Conservation (phyloP, 2,329 filamentous ascomycete genomes). For the Neofusicoccum cordaticola region DNA sequence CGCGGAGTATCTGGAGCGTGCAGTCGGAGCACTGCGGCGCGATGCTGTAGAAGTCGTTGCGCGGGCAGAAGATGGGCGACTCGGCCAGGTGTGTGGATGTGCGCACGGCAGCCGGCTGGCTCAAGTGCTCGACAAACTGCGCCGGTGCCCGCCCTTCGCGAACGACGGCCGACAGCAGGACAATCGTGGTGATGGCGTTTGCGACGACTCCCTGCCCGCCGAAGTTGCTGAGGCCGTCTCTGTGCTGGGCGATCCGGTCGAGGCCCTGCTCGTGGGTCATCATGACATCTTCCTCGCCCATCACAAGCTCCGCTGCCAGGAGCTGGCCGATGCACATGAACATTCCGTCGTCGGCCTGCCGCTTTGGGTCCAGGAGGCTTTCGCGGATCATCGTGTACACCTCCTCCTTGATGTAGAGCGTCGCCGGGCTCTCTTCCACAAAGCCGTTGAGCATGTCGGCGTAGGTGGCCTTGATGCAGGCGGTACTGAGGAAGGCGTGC, state of each 20-base stretch:
- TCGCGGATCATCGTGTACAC: constrained; percentile 6
- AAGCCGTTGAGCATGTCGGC: constrained; percentile 9
- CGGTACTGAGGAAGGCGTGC: constrained; percentile 15
- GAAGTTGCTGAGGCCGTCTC: neutral
- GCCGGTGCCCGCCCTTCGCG: constrained; percentile 5
- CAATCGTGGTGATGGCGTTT: neutral
- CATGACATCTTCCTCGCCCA: constrained; percentile 14
- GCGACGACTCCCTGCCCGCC: constrained; percentile 6
- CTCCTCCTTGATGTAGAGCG: constrained; percentile 16
- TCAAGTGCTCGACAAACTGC: neutral
- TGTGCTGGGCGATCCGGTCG: constrained; percentile 2
- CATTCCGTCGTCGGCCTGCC: constrained; percentile 2
- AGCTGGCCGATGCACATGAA: constrained; percentile 14
- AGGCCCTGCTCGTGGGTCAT: constrained; percentile 14
- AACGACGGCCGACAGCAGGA: neutral
- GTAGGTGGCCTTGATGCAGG: constrained; percentile 16
- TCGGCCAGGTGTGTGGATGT: neutral
- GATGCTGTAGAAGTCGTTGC: constrained; percentile 14
- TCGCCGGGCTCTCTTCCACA: constrained; percentile 15
- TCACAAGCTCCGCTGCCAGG: constrained; percentile 1
- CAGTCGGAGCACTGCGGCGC: neutral
- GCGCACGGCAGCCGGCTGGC: neutral
- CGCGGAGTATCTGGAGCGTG: constrained; percentile 9
- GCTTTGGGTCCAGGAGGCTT: neutral
- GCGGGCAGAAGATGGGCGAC: constrained; percentile 14